Base-by-base conservation (phyloP, 441 rosid species). In the Erodium texanum region DNA sequence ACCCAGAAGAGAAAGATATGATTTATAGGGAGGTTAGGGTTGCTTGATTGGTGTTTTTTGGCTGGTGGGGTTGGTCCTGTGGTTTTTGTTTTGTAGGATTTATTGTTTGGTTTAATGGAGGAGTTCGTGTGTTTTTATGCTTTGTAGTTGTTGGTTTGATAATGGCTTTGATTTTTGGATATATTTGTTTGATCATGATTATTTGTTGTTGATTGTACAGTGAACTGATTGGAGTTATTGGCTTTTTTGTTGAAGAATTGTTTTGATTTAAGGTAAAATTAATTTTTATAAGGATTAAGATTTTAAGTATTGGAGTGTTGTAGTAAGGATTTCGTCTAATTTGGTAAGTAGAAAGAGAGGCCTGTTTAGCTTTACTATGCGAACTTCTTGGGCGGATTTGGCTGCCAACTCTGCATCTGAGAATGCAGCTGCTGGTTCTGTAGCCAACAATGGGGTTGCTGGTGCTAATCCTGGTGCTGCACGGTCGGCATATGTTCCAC, bases 321-420 rank as follows among this genome's bases (percentile, higher is more conserved):
- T 29, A 29, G 6, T 29, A 29, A 29, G 34, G 6, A 16, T 50
- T 3, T 50, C n/a, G n/a, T n/a, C 7, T 15, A 15, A 16, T 15
- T 16, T 50, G 14, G 7, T 1, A 15, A 16, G 7, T 15, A 16
- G 7, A 15, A 16, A 3, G 58, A 15, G 58, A 50, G 19, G 58
- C 5, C 19, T 15, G 58, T 50, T 50, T 50, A 50, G 58, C 58
- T 50, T 50, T 19, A 50, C 58, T 77, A 83, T 78, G 86, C 72
- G 78, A 64, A 70, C 80, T 19, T 83, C 86, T 38, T 80, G 84
- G 81, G 84, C 86, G 67, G 84, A 80, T 83, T 76, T 76, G 19
- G 80, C 75, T 8, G 79, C 79, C 64, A 72, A 73, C 66, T 76
- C 74, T 69, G 76, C 72, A 36, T 54, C 81, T 20, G 84, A 82